Evolutionary conservation across 345 rosid genomes (phyloP).

Genomic region (Barbarea vulgaris): DNA sequence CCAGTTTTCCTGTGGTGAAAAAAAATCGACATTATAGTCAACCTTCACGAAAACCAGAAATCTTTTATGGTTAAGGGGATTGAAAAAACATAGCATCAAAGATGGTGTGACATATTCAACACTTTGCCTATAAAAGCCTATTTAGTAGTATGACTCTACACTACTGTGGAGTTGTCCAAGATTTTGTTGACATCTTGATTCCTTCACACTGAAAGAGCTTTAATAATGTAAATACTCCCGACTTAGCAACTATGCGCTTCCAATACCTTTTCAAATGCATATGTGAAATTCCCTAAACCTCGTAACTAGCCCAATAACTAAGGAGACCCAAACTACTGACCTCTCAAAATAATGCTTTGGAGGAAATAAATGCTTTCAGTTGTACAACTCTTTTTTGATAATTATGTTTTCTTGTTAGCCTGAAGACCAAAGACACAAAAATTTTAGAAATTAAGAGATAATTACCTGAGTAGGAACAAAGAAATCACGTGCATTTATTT

Average conservation of each 20-base stretch:
- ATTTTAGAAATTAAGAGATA: slow-evolving; percentile 3
- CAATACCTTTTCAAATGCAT: slow-evolving; percentile 4
- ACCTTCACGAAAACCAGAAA: slow-evolving; percentile 8
- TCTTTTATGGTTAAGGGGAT: not conserved
- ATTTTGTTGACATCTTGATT: slow-evolving; percentile 4
- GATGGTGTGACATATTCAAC: slow-evolving; percentile 6
- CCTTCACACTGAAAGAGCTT: slow-evolving; percentile 9
- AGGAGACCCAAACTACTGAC: slow-evolving; percentile 4
- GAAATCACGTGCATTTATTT: slow-evolving; percentile 86
- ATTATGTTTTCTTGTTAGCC: slow-evolving; percentile 18
- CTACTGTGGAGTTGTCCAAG: slow-evolving; percentile 15
- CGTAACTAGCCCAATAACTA: slow-evolving; percentile 4
- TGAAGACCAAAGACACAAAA: slow-evolving; percentile 25
- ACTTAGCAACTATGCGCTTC: slow-evolving; percentile 8
- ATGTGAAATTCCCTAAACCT: slow-evolving; percentile 9
- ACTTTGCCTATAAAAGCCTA: slow-evolving; percentile 1
- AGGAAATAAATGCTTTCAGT: slow-evolving; percentile 18
- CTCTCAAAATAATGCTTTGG: not conserved
- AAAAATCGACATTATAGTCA: not conserved
- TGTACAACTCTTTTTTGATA: not conserved
- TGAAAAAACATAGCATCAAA: not conserved
- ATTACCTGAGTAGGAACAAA: slow-evolving; percentile 90
- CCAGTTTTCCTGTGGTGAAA: slow-evolving; percentile 81
- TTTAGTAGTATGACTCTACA: not conserved
- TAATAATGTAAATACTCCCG: not conserved